phyloP scores from a whole-genome alignment of 2,329 filamentous ascomycete genomes.

The Fusarium nelsonii region DNA sequence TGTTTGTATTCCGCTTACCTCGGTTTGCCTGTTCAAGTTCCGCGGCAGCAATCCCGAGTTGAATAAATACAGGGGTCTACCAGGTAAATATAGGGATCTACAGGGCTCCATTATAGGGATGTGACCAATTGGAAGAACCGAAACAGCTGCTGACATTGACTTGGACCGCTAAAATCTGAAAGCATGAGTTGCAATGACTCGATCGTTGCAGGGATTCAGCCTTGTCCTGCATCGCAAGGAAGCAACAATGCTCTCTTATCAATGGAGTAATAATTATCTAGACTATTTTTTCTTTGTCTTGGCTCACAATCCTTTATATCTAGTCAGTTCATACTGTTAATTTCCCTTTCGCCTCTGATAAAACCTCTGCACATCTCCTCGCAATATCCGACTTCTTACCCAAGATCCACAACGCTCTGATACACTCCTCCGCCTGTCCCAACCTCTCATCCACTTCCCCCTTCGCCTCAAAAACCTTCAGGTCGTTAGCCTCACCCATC shows the following conservation, averaged over 20 bases:
- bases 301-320: not conserved
- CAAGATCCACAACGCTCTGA: constrained; percentile 65
- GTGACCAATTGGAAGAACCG: not conserved
- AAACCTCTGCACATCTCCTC: constrained; percentile 39
- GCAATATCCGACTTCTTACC: constrained; percentile 66
- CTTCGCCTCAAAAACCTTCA: constrained; percentile 40
- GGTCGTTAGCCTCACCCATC: constrained; percentile 50
- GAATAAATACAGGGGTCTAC: not conserved
- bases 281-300: not conserved
- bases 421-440: constrained; percentile 59
- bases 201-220: too few relatives aligned
- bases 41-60: constrained; percentile 20
- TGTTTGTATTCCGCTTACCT: not conserved
- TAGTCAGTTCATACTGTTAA: not conserved
- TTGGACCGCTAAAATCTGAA: constrained; percentile 10
- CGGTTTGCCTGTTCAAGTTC: constrained; percentile 22
- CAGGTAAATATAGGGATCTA: constrained; percentile 4
- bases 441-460: constrained; percentile 49
- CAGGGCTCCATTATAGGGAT: not conserved
- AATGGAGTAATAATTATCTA: not conserved
- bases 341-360: constrained; percentile 21
- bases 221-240: not conserved
- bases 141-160: not conserved
- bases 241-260: not conserved
- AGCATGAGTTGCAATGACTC: too few relatives aligned